Percentiles rank a stretch among this genome's conserved stretches.
phyloP scores from a whole-genome alignment of 2,329 filamentous ascomycete species.

The Ascochyta rabiei region DNA sequence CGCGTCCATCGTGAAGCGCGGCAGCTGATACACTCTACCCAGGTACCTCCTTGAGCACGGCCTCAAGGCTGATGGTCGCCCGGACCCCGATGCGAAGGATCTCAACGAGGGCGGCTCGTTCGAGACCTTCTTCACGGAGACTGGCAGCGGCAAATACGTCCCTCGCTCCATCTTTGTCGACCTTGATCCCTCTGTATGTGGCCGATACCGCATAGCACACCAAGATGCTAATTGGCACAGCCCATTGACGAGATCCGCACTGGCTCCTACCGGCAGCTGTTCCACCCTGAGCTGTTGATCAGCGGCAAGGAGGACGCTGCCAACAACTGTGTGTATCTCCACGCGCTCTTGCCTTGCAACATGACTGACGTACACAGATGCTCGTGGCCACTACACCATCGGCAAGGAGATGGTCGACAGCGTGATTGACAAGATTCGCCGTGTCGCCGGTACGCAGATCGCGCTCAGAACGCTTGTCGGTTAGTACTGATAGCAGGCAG shows the following conservation, averaged over 20 bases:
- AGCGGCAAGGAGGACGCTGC: conserved; percentile 78
- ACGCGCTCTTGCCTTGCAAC: not conserved
- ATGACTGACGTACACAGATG: conserved; percentile 54
- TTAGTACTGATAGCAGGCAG: conserved; percentile 48
- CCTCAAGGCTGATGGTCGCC: conserved; percentile 68
- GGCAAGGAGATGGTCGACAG: conserved; percentile 77
- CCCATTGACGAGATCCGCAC: conserved; percentile 77
- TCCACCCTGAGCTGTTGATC: conserved; percentile 74
- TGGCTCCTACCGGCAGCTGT: conserved; percentile 69
- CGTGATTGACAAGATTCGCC: conserved; percentile 72
- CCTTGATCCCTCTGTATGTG: conserved; percentile 68
- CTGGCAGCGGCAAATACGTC: conserved; percentile 73
- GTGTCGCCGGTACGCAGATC: conserved; percentile 64
- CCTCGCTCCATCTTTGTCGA: conserved; percentile 75
- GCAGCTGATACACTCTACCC: conserved; percentile 28
- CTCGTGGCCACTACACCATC: conserved; percentile 76
- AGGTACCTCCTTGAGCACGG: conserved; percentile 77
- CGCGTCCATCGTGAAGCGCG: conserved; percentile 14
- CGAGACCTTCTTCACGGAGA: conserved; percentile 78
- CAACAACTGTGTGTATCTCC: conserved; percentile 67
- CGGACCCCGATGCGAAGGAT: conserved; percentile 66
- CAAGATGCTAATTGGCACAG: conserved; percentile 37
- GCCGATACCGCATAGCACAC: not conserved
- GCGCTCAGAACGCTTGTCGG: not conserved
- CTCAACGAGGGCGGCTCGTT: conserved; percentile 67